Evolutionary conservation across 1,284 basidiomycete species (phyloP), one percentile per base, ranked within the genome.

Genomic region (Tremellales sp.): DNA sequence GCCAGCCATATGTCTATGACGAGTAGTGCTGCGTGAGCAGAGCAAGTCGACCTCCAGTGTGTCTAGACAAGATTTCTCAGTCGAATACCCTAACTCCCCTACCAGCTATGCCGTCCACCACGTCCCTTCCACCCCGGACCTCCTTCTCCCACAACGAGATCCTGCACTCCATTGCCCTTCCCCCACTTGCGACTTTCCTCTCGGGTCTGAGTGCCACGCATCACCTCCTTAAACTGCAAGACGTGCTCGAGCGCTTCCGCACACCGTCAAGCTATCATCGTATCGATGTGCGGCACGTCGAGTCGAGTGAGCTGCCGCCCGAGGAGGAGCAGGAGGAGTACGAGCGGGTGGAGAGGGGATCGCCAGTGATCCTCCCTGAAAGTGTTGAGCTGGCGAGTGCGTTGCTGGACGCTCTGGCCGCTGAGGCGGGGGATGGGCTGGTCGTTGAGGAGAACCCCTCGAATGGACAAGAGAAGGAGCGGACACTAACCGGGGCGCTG

Each of bases 201-300:
- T 40, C 45, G 4, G 31, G 35, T 5, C 48, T 66, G 5, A 37
- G 41, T 9, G 26, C 41, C 12, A 48, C 54, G 6, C 48, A 53
- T 25, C 58, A 66, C 29, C 57, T 66, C 14, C 28, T 61, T 45
- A 63, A 59, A 48, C 63, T 70, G 8, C 45, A 54, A 16, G 66
- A 65, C 38, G 53, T 70, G 16, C 54, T 70, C 12, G 52, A 57
- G 21, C 40, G 60, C 13, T 66, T 56, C 40, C 50, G 57, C 3
- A 66, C 66, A 13, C 65, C 66, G 5, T 53, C 48, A 34, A 59
- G 58, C 29, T 67, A 66, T 45, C 66, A 68, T 43, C 45, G 63
- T 5, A 43, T 65, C 24, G 66, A 68, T 48, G 52, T 61, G 7
- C 47, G 67, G 18, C 24, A 62, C 10, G 53, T 65, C 9, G 48